A percentile compares a stretch with the other conserved stretches of the same genome.
phyloP scores from a whole-genome alignment of 1,139 yeast species.

The Arxiozyma telluris region DNA sequence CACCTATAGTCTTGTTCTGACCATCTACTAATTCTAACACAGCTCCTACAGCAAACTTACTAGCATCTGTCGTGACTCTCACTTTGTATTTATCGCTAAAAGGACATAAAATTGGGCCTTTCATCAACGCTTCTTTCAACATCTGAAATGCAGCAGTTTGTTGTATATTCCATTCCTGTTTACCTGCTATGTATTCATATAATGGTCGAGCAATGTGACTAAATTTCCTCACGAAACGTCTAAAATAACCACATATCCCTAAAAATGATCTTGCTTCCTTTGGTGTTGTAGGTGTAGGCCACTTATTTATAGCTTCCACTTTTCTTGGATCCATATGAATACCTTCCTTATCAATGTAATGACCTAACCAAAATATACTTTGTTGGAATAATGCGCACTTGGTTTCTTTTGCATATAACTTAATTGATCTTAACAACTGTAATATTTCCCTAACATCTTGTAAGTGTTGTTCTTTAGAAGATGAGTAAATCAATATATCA shows the following conservation, averaged over 20 bases:
- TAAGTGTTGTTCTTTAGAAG: conserved; percentile 10
- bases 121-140: neutral
- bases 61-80: neutral
- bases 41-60: neutral
- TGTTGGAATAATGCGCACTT: neutral
- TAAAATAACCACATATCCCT: neutral
- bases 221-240: neutral
- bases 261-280: neutral
- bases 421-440: neutral
- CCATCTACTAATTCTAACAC: neutral
- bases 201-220: neutral
- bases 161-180: neutral
- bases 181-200: neutral
- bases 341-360: neutral
- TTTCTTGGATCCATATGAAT: neutral
- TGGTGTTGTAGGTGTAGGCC: neutral
- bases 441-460: conserved; percentile 7
- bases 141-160: neutral
- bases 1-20: neutral
- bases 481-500: conserved; percentile 23
- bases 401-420: neutral
- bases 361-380: neutral
- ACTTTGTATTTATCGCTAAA: neutral
- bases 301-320: neutral
- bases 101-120: neutral